Evolutionary conservation across 73 alveolate genomes (phyloP).

Genomic region (Paramecium caudatum): DNA sequence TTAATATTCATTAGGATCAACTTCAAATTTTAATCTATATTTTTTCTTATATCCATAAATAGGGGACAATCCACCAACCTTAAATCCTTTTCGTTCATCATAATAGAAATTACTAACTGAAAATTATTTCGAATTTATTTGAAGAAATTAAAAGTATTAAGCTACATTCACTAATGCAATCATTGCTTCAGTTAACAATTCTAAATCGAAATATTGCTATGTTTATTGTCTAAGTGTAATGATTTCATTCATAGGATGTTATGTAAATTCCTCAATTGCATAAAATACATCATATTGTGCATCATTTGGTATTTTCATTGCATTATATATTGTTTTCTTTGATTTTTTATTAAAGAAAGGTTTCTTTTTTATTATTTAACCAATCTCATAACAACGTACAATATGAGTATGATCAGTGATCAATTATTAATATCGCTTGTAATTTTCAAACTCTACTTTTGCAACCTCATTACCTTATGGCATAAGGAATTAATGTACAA

Average conservation of each 20-base stretch:
- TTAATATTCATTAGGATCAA: background rate
- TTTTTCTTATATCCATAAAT: background rate
- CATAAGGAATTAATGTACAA: background rate
- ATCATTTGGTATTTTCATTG: background rate
- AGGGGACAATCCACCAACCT: constrained; percentile 18
- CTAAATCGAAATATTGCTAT: constrained; percentile 2
- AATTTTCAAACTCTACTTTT: constrained; percentile 21
- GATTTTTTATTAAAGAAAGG: background rate
- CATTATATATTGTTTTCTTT: constrained; percentile 26
- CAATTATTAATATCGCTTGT: background rate
- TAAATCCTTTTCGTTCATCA: constrained; percentile 40
- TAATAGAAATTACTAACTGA: constrained; percentile 4
- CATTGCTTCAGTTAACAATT: background rate
- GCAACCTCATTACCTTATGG: background rate
- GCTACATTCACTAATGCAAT: background rate
- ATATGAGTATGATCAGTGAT: constrained; percentile 19
- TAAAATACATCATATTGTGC: background rate
- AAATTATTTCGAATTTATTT: background rate
- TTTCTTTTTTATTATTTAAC: background rate
- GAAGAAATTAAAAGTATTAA: constrained; percentile 15
- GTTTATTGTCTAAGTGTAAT: background rate
- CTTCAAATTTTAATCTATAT: constrained; percentile 3
- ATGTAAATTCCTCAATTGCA: constrained; percentile 21
- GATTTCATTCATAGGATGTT: constrained; percentile 9
- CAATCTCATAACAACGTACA: background rate